Evolutionary conservation across 441 rosid species (phyloP).

Genomic region (Dalechampia spathulata): DNA sequence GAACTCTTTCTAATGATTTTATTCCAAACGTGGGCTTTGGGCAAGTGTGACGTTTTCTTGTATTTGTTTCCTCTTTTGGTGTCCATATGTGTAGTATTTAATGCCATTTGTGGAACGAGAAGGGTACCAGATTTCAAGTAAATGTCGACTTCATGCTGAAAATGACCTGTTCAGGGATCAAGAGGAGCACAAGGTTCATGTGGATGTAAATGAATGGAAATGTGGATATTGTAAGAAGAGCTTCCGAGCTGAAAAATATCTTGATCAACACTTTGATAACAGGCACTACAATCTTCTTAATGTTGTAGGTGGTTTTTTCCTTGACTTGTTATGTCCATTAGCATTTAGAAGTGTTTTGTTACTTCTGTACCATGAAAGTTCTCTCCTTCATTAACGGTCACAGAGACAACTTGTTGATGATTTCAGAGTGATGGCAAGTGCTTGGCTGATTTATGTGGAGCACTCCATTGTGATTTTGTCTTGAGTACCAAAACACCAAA

Average conservation of each 20-base stretch:
- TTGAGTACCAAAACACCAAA: conserved; percentile 52
- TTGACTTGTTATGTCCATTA: conserved; percentile 11
- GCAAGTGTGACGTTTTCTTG: neutral
- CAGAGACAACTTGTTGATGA: conserved; percentile 7
- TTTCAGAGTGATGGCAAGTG: conserved; percentile 72
- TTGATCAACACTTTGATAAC: conserved; percentile 76
- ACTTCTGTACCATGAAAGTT: no score
- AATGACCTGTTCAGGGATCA: conserved; percentile 86
- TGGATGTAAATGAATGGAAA: conserved; percentile 74
- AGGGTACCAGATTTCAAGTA: conserved; percentile 42
- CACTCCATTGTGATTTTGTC: conserved; percentile 82
- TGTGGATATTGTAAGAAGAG: conserved; percentile 96
- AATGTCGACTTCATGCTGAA: conserved; percentile 78
- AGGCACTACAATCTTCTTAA: conserved; percentile 79
- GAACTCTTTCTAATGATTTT: no score
- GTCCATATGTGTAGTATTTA: conserved; percentile 50
- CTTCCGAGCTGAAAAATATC: conserved; percentile 74
- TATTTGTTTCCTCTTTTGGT: neutral
- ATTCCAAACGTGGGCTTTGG: no score
- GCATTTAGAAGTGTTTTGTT: no score
- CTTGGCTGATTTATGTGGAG: conserved; percentile 93
- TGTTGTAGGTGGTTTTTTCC: conserved; percentile 49
- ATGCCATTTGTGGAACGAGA: conserved; percentile 86
- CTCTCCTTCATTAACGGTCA: no score
- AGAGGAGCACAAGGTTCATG: conserved; percentile 76